Evolutionary conservation across 164 flowering plant genomes (phyloP).

Genomic region (Amborella trichopoda): DNA sequence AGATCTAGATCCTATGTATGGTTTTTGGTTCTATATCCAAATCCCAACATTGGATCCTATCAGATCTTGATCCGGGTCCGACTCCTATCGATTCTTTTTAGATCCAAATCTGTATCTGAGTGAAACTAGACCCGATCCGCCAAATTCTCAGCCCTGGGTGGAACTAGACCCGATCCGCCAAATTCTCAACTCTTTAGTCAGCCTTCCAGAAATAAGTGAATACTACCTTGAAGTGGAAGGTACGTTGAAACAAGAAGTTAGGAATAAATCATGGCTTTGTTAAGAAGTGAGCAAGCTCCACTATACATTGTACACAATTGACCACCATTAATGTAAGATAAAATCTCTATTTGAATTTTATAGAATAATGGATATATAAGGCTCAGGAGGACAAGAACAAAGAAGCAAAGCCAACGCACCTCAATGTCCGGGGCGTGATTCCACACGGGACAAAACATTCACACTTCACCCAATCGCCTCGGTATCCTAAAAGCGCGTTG

Average conservation of each 20-base stretch:
- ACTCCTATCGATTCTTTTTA: too few relatives aligned
- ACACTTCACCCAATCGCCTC: slow-evolving; percentile 14
- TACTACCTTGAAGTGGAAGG: too few relatives aligned
- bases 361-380: not conserved
- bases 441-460: slow-evolving; percentile 14
- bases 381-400: not conserved
- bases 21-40: too few relatives aligned
- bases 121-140: too few relatives aligned
- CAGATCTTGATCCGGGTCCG: too few relatives aligned
- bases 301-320: not conserved
- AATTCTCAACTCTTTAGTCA: too few relatives aligned
- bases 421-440: slow-evolving; percentile 10
- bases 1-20: too few relatives aligned
- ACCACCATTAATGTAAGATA: not conserved
- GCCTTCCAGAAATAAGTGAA: too few relatives aligned
- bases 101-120: too few relatives aligned
- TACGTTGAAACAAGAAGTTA: not conserved
- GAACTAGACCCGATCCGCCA: too few relatives aligned
- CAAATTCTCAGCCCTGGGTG: too few relatives aligned
- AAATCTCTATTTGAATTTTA: not conserved
- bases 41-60: too few relatives aligned
- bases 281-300: not conserved
- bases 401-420: not conserved
- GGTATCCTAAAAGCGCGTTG: slow-evolving; percentile 2
- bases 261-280: not conserved